Base-by-base conservation (phyloP, 345 rosid species). In the Sisymbrium altissimum region DNA sequence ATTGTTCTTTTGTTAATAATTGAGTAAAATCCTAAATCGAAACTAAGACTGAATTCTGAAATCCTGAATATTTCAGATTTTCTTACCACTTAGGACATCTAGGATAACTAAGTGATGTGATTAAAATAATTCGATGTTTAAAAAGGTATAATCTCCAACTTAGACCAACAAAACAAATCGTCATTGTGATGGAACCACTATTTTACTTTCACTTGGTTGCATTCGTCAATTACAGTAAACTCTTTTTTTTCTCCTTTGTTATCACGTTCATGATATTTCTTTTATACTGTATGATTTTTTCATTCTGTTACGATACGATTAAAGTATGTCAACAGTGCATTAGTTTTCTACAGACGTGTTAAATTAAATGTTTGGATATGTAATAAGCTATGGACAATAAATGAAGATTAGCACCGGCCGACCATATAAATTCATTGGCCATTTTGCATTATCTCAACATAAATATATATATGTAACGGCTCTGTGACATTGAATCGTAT, bases 371-470 rank as follows among this genome's bases (percentile, higher is more conserved):
- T 46, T 18, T 48, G 40, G 58, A 23, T 60, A 45, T 25, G 18
- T 1, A 40, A 41, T 29, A 27, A 8, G 43, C 50, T 19, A 13
- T 45, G 10, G 52, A 13, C 55, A 66, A 74, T 66, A 48, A 57
- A 57, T 74, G 61, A 56, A 38, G 67, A 56, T 25, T 35, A 48
- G 39, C 36, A 50, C 56, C 5, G 23, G 40, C 79, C 69, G 69
- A 68, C 74, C 69, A 68, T 7, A 32, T 9, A 68, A 40, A 60
- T 60, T 4, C 18, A 32, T n/a, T 21, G 46, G 39, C 39, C 68
- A 60, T 50, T 67, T 58, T 43, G 58, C 53, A 39, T 60, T 52
- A 57, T 52, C 19, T n/a, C 63, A 36, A 25, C 32, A 4, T 58
- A 7, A 9, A 45, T 46, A 15, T 44, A 56, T 58, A 7, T 14